A percentile compares a stretch with the other conserved stretches of the same genome.
These are phyloP conservation scores for Trypanosoma scelopori DNA, from an alignment of 208 protist species.

Conservation along the genomic window DNA sequence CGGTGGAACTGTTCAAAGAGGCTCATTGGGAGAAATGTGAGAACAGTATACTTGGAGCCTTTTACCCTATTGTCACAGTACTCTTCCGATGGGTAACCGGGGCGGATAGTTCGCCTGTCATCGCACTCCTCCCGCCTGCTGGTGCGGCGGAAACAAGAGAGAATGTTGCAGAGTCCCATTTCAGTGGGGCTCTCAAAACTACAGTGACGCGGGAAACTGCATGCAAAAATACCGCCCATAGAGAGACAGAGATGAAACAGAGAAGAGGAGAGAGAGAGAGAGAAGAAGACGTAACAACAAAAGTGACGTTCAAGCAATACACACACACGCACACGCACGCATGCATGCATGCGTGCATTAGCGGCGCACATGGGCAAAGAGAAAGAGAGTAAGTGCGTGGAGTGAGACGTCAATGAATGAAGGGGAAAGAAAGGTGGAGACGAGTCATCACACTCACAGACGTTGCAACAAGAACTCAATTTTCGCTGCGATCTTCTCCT, in stretches of 20 bases:
- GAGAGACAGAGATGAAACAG: slow-evolving; percentile 5
- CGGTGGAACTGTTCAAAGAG: slow-evolving; percentile 95
- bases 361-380: slow-evolving; percentile 11
- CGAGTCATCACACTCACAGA: slow-evolving; percentile 2
- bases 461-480: slow-evolving; percentile 31
- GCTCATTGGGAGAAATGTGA: slow-evolving; percentile 95
- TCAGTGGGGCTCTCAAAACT: neutral
- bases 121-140: slow-evolving; percentile 25
- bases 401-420: neutral
- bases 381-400: too few species aligned
- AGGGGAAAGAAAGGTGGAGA: neutral
- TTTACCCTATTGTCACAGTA: slow-evolving; percentile 82
- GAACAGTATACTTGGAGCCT: slow-evolving; percentile 94
- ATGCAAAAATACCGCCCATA: too few species aligned
- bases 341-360: too few species aligned
- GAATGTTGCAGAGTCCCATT: slow-evolving; percentile 4
- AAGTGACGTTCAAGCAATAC: too few species aligned
- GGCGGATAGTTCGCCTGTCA: slow-evolving; percentile 38
- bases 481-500: slow-evolving; percentile 31
- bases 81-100: slow-evolving; percentile 28
- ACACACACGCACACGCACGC: too few species aligned
- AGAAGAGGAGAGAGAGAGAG: neutral
- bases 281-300: neutral
- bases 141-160: slow-evolving; percentile 1
- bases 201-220: slow-evolving; percentile 12